Conservation (phyloP, 2,329 filamentous ascomycete species). For the Byssoonygena ceratinophila region DNA sequence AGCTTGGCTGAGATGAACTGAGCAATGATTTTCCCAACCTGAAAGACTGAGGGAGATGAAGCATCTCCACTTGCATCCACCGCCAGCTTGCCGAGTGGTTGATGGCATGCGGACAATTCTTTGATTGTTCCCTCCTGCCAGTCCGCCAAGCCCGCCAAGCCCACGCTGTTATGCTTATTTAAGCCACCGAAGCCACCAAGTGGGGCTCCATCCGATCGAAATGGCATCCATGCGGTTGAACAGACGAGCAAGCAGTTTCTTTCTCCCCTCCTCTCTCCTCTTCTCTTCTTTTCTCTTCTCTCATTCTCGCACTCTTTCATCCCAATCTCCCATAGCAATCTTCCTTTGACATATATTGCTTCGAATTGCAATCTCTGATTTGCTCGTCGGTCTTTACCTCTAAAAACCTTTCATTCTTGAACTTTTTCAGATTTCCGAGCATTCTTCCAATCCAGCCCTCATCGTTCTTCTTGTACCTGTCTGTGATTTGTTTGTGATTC, state of each 20-base stretch:
- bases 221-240: background rate
- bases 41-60: no score
- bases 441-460: background rate
- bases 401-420: background rate
- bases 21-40: no score
- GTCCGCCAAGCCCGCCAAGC: background rate
- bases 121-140: no score
- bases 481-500: no score
- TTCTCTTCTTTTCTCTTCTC: background rate
- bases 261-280: background rate
- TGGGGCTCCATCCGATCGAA: background rate
- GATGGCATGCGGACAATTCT: background rate
- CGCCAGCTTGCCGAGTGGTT: background rate
- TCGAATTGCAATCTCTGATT: background rate
- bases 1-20: background rate
- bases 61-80: no score
- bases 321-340: background rate
- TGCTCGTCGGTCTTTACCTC: background rate
- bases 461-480: no score
- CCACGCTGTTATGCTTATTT: background rate
- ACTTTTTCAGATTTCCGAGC: no score
- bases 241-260: background rate
- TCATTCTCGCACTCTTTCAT: background rate
- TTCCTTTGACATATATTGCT: background rate
- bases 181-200: background rate